Base-by-base conservation (phyloP, 352 stramenopile genomes). In the Phytopythium delawarense region DNA sequence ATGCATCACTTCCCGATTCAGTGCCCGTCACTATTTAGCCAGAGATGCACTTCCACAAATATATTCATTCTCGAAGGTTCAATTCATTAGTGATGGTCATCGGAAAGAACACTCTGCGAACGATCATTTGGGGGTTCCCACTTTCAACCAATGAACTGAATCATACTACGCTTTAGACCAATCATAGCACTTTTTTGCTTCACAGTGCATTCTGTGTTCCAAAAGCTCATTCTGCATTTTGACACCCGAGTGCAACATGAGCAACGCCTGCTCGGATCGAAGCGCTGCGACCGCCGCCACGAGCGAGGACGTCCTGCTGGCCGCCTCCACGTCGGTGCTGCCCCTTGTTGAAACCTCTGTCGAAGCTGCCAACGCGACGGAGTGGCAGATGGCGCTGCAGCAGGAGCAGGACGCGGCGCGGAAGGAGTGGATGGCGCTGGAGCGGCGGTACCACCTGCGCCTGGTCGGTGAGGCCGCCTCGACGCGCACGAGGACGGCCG, bases 351-450 rank as follows among this genome's bases (percentile, higher is more conserved):
- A 9, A 1, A 51, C 45, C 45, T 7, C n/a, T 23, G 15, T 3
- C 4, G 15, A 20, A 12, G 28, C 35, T 2, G 4, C 20, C 35
- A 21, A 18, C 20, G 15, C 18, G n/a, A 4, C 16, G 1, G 53
- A 59, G 4, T 79, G 72, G 72, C 69, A 71, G 62, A 35, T 67
- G 12, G 45, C 64, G 30, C 54, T 78, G 37, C 73, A 65, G 49
- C 63, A 61, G 64, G 62, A 71, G 52, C 65, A 72, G 52, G 65
- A 86, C 59, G 62, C 64, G 28, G 65, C 61, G 20, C 68, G 70
- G 62, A 80, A 84, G 61, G 84, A 92, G 58, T 87, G 81, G 68
- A 74, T 88, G 67, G 76, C 78, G 20, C 62, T 92, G 16, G 69
- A 89, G 67, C 76, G 81, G 5, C 79, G 79, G 49, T 91, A 92